phyloP scores from a whole-genome alignment of 2,329 filamentous ascomycete genomes.

The Pseudocercospora cruenta region DNA sequence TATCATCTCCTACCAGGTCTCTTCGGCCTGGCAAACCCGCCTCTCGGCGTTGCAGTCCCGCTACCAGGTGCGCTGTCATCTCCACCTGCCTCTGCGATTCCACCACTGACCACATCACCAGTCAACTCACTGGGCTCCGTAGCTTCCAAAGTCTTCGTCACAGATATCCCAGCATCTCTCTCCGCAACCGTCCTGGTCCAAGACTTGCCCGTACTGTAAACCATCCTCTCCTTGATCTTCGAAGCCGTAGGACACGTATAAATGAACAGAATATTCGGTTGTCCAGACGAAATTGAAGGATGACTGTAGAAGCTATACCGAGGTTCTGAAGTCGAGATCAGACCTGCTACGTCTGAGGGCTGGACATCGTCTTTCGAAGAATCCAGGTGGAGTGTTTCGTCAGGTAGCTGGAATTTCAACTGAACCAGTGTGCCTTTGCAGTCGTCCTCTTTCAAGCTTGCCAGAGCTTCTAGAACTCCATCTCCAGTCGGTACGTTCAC shows the following conservation, averaged over 20 bases:
- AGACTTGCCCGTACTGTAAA: constrained; percentile 67
- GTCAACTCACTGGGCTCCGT: constrained; percentile 71
- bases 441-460: constrained; percentile 56
- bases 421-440: constrained; percentile 31
- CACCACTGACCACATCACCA: constrained; percentile 58
- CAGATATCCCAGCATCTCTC: constrained; percentile 64
- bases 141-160: constrained; percentile 71
- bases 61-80: constrained; percentile 46
- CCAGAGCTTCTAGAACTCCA: constrained; percentile 67
- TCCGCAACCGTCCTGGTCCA: constrained; percentile 67
- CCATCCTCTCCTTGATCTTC: constrained; percentile 82
- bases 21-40: constrained; percentile 75
- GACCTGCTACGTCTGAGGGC: constrained; percentile 60
- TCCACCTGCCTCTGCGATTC: neutral
- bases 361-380: constrained; percentile 56
- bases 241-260: constrained; percentile 75
- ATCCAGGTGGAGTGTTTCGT: constrained; percentile 71
- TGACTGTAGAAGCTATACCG: constrained; percentile 79
- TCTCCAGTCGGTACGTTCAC: constrained; percentile 61
- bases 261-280: constrained; percentile 70
- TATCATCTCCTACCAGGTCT: constrained; percentile 66
- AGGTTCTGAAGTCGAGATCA: constrained; percentile 70
- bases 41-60: constrained; percentile 58
- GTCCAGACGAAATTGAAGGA: constrained; percentile 56
- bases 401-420: constrained; percentile 54